Base-by-base conservation (phyloP, 2,329 filamentous ascomycete species). In the Colletotrichum sp. region DNA sequence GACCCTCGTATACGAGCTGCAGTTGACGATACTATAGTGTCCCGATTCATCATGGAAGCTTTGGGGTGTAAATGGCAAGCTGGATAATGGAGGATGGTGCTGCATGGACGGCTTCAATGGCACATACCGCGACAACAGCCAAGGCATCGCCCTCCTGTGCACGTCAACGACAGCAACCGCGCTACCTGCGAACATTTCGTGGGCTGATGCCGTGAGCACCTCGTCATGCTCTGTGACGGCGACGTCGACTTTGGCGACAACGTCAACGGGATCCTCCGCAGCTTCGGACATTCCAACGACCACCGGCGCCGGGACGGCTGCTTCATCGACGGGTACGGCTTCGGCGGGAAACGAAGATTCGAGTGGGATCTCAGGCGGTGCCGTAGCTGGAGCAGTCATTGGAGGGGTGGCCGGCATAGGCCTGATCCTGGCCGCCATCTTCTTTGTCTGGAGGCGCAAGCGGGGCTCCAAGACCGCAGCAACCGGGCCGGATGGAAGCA, bases 1-100 rank as follows among this genome's bases (percentile, higher is more conserved):
- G 16, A 32, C 22, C 5, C 16, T 49, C 36, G 8, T 16, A 30
- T 66, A 32, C 32, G 16, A n/a, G 39, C 25, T 16, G 22, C 27
- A 30, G 12, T n/a, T 66, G 27, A 57, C 44, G 9, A 32, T 25
- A 5, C 5, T 8, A 15, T 27, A 72, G 70, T 72, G 70, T 3
- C 70, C 70, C 15, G 62, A 72, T 2, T 39, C 63, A 19, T 29
- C 32, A 1, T 72, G 70, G 70, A 68, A 12, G 0, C 70, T 72
- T 27, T 72, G 70, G 70, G 70, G 70, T 7, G 62, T 72, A 8
- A 32, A 44, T n/a, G 63, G 63, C 5, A 67, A n/a, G 25, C 27
- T 72, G 13, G 63, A 68, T 29, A 67, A 59, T 2, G 70, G 70
- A 15, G 70, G 70, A 2, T 72, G 70, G 70, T 72, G 70, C 16